These are phyloP conservation scores for Colletotrichum paranaense DNA, from an alignment of 2,329 filamentous ascomycete genomes.

Conservation along the genomic window DNA sequence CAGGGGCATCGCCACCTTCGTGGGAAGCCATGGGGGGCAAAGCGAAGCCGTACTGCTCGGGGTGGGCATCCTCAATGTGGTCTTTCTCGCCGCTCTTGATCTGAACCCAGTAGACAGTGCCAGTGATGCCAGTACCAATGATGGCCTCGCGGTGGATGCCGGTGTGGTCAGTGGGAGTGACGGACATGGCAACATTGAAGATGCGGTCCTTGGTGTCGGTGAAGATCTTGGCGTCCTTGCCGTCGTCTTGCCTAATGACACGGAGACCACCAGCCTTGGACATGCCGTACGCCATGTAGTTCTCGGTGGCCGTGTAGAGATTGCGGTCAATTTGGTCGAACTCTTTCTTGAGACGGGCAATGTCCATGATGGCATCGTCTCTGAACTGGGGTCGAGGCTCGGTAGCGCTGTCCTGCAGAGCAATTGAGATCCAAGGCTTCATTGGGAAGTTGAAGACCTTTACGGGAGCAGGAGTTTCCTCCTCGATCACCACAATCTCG, in stretches of 20 bases:
- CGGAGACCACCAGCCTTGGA: constrained; percentile 92
- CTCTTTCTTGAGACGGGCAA: constrained; percentile 94
- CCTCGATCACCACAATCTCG: constrained; percentile 72
- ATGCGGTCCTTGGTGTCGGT: constrained; percentile 92
- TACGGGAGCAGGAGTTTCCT: constrained; percentile 73
- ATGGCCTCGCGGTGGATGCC: constrained; percentile 79
- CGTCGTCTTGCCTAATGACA: constrained; percentile 94
- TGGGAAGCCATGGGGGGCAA: constrained; percentile 87
- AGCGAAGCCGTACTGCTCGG: constrained; percentile 88
- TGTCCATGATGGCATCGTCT: constrained; percentile 87
- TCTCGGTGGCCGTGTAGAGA: constrained; percentile 87
- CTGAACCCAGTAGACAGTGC: constrained; percentile 95
- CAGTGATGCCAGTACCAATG: constrained; percentile 92
- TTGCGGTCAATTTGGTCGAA: constrained; percentile 98
- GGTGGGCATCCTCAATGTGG: constrained; percentile 79
- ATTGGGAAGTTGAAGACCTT: constrained; percentile 96
- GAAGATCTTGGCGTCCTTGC: constrained; percentile 91
- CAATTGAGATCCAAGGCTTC: constrained; percentile 94
- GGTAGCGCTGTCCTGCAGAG: constrained; percentile 69
- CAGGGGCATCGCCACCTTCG: constrained; percentile 91
- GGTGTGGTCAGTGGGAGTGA: constrained; percentile 67
- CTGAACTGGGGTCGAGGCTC: constrained; percentile 74
- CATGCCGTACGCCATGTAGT: constrained; percentile 94
- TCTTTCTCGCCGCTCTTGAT: constrained; percentile 83
- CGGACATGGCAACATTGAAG: constrained; percentile 90